phyloP scores from a whole-genome alignment of 2,329 filamentous ascomycete species.

The Sporothrix phasma region DNA sequence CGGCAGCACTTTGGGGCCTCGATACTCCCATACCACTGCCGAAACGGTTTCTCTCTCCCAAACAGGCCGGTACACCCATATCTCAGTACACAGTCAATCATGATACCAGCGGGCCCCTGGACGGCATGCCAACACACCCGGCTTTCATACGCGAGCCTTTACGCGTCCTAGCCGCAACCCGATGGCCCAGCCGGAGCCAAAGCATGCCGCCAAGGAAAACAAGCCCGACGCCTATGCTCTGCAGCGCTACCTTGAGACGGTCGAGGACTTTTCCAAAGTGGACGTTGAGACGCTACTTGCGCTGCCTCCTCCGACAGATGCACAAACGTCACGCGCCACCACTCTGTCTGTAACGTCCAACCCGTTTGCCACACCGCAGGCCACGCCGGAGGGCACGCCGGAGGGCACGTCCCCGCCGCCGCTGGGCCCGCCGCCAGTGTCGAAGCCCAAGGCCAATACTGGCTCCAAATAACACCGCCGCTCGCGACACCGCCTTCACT shows the following conservation, averaged over 20 bases:
- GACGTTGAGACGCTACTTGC: constrained; percentile 19
- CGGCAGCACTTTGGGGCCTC: not conserved
- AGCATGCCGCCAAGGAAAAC: not conserved
- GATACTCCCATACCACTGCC: not conserved
- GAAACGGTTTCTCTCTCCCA: not conserved
- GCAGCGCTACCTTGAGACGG: constrained; percentile 29
- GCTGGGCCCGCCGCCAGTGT: constrained; percentile 19
- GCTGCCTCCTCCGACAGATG: not conserved
- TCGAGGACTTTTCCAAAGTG: constrained; percentile 20
- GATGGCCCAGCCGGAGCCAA: not conserved
- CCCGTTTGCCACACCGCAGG: not conserved
- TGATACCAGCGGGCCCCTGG: not conserved
- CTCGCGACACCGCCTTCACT: constrained; percentile 30
- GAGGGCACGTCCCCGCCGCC: constrained; percentile 17
- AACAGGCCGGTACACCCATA: not conserved
- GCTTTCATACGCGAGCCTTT: constrained; percentile 34
- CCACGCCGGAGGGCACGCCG: constrained; percentile 2
- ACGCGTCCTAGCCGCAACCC: constrained; percentile 12
- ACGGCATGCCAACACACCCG: constrained; percentile 37
- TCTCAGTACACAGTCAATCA: not conserved
- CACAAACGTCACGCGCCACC: not conserved
- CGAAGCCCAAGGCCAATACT: not conserved
- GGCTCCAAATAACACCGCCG: constrained; percentile 20
- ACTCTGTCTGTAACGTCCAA: not conserved
- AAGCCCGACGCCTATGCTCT: constrained; percentile 27